Conservation (phyloP, 129 eudicot genomes). For the Cynara cardunculus region DNA sequence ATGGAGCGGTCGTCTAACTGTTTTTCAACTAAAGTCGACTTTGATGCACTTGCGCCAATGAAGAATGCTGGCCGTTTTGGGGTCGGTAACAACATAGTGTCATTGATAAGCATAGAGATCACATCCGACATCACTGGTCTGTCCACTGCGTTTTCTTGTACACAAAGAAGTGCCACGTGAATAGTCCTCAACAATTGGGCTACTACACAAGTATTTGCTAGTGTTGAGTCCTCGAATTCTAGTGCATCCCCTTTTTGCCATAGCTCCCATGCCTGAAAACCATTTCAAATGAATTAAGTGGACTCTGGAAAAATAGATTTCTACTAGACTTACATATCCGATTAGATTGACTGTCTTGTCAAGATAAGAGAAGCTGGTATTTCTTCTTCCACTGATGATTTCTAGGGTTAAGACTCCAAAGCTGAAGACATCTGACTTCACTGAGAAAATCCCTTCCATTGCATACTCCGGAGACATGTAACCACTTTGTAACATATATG, state of each 20-base stretch:
- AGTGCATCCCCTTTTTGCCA: conserved; percentile 9
- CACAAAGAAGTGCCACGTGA: neutral
- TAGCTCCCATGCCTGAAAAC: conserved; percentile 19
- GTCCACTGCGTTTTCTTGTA: neutral
- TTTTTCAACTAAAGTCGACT: conserved; percentile 2
- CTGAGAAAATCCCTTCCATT: conserved; percentile 36
- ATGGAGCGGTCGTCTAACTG: neutral
- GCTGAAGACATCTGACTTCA: conserved; percentile 43
- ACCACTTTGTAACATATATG: neutral
- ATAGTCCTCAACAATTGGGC: neutral
- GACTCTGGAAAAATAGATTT: neutral
- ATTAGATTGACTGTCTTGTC: conserved; percentile 29
- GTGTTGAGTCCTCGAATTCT: neutral
- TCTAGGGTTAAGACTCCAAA: conserved; percentile 1
- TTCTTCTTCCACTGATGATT: conserved; percentile 5
- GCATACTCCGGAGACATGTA: conserved; percentile 45
- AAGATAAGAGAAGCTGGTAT: conserved; percentile 13
- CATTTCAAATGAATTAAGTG: neutral
- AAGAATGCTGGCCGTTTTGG: conserved; percentile 27
- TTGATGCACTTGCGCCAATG: conserved; percentile 6
- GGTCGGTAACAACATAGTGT: conserved; percentile 15
- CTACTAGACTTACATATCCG: conserved; percentile 33
- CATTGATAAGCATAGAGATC: conserved; percentile 31
- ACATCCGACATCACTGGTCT: conserved; percentile 25
- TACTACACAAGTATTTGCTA: neutral